Conservation (phyloP, 306 rosid genomes). For the Fagus sylvatica region DNA sequence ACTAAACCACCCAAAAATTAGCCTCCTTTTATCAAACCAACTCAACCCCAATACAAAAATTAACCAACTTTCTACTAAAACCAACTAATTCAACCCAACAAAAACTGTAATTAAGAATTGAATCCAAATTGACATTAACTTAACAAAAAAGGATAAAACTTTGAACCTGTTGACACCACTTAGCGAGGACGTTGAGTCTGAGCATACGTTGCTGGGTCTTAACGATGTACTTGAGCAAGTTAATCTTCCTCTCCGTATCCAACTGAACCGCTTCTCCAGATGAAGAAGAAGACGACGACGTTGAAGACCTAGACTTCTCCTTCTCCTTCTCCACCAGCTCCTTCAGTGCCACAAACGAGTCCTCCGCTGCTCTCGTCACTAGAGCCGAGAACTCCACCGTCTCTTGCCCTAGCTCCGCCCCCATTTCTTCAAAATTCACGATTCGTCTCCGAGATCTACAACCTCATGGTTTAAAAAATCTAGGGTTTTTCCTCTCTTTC, state of each 20-base stretch:
- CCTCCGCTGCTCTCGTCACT: conserved; percentile 78
- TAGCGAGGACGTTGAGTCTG: conserved; percentile 89
- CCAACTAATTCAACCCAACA: too few species aligned
- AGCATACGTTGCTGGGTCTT: conserved; percentile 98
- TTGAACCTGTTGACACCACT: conserved; percentile 93
- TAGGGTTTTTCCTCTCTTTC: too few species aligned
- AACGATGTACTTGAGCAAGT: conserved; percentile 74
- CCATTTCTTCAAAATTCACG: conserved; percentile 41
- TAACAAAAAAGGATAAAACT: neutral
- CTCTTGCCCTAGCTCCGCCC: conserved; percentile 90
- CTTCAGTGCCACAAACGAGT: conserved; percentile 71
- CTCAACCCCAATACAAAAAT: too few species aligned
- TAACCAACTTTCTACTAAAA: too few species aligned
- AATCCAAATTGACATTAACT: neutral
- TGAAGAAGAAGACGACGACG: neutral
- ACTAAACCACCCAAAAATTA: too few species aligned
- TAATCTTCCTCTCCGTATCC: conserved; percentile 81
- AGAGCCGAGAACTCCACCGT: conserved; percentile 88
- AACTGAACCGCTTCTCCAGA: conserved; percentile 52
- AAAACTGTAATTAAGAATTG: neutral
- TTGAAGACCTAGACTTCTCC: neutral
- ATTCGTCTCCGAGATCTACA: neutral
- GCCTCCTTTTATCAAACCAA: too few species aligned
- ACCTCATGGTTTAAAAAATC: too few species aligned
- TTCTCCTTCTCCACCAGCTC: conserved; percentile 78